Base-by-base conservation (phyloP, 768 basidiomycete genomes). In the Crassisporium funariophilum region DNA sequence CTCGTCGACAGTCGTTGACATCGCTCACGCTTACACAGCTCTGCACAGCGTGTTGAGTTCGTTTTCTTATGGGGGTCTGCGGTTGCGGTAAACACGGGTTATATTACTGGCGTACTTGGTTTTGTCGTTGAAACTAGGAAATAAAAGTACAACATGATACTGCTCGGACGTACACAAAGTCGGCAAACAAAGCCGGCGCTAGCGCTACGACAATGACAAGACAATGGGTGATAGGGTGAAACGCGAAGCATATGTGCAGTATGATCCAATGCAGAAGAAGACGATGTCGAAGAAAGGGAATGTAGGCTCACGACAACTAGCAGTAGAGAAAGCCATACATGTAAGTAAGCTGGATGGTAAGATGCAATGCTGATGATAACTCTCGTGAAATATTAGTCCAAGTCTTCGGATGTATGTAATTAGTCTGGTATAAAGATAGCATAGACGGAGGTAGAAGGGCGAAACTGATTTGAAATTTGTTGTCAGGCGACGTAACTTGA, bases 361-460 rank as follows among this genome's bases (percentile, higher is more conserved):
- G 12, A 16, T 16, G 31, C 16, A 33, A 33, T 33, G 31, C 12
- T 33, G 12, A 38, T 17, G 27, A 42, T 16, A 16, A 15, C 15
- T n/a, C 10, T 21, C 15, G 25, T 21, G 36, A 41, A 46, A 41
- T 41, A 43, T 24, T 23, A 46, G 47, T 47, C 45, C 45, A 35
- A 47, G 48, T 29, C 37, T 35, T 44, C 49, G 49, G 41, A 46
- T 48, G 36, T 38, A 38, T 17, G 37, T 41, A 44, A 58, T 58
- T 58, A 58, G 21, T 22, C 27, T 51, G 57, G 54, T 55, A 58
- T 58, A 55, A 53, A 52, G 40, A 49, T 58, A 55, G 38, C 35
- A 47, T 43, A 53, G 46, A 29, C 45, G 36, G 49, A 33, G 29
- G 42, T 36, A 49, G 44, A 22, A 22, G 40, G 39, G 25, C 34